Conservation (phyloP, 2,329 filamentous ascomycete species). For the Fusarium albosuccineum region DNA sequence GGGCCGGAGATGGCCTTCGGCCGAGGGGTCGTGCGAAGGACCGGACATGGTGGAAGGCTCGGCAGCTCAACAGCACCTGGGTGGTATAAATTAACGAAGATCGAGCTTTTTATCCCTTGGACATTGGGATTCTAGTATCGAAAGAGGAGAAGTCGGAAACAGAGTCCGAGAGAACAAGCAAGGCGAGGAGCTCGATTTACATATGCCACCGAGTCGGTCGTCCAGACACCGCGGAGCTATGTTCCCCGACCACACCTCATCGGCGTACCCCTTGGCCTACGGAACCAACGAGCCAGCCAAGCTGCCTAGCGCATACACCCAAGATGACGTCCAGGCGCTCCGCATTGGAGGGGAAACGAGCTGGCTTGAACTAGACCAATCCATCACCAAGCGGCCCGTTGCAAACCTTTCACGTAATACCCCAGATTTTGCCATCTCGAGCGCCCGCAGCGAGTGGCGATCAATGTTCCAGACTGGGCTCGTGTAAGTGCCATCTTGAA, state of each 20-base stretch:
- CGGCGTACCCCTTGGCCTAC: neutral
- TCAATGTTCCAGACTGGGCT: conserved; percentile 16
- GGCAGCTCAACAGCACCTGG: neutral
- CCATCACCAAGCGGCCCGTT: neutral
- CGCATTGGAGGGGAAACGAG: neutral
- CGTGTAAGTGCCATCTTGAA: neutral
- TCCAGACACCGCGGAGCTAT: neutral
- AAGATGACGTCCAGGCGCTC: neutral
- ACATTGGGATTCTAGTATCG: neutral
- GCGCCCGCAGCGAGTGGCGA: conserved; percentile 19
- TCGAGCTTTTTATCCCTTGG: too few relatives aligned
- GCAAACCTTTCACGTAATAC: conserved; percentile 22
- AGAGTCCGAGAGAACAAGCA: neutral
- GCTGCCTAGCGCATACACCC: neutral
- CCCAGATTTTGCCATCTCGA: conserved; percentile 5
- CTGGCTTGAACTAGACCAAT: too few relatives aligned
- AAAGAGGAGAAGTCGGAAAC: neutral
- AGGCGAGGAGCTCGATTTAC: neutral
- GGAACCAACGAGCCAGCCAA: neutral
- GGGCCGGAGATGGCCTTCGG: conserved; percentile 51
- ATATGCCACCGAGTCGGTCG: neutral
- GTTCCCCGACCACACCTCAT: neutral
- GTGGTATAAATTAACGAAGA: too few relatives aligned
- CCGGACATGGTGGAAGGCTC: conserved; percentile 13
- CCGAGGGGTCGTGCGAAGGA: neutral